Evolutionary conservation across 257 asterid species (phyloP).

Genomic region (Striga asiatica): DNA sequence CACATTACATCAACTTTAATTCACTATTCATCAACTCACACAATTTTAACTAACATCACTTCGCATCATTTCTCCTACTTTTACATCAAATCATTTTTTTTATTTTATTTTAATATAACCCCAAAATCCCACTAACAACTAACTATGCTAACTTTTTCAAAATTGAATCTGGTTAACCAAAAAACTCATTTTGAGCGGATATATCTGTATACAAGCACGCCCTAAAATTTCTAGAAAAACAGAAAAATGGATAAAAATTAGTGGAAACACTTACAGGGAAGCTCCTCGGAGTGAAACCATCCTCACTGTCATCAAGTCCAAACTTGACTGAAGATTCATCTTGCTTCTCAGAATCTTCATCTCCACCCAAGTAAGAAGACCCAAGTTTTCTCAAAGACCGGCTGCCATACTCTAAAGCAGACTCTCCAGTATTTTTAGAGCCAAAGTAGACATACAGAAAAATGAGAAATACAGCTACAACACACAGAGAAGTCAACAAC

Average conservation of each 20-base stretch:
- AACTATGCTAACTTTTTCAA: too few relatives aligned
- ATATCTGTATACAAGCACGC: not conserved
- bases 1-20: too few relatives aligned
- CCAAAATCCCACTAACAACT: too few relatives aligned
- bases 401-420: constrained; percentile 74
- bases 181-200: too few relatives aligned
- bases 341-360: constrained; percentile 65
- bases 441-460: constrained; percentile 51
- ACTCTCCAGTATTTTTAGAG: constrained; percentile 52
- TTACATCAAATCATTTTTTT: too few relatives aligned
- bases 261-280: constrained; percentile 44
- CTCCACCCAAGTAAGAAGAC: constrained; percentile 68
- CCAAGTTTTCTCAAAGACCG: constrained; percentile 72
- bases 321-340: constrained; percentile 38
- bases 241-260: too few relatives aligned
- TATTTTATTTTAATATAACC: too few relatives aligned
- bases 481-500: constrained; percentile 39
- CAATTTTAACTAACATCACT: too few relatives aligned
- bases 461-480: constrained; percentile 40
- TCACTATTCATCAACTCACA: too few relatives aligned
- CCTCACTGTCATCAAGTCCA: constrained; percentile 44
- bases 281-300: constrained; percentile 42
- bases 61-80: too few relatives aligned
- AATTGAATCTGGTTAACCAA: too few relatives aligned
- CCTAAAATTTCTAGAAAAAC: not conserved